Percentiles rank a stretch among this genome's conserved stretches.
Evolutionary conservation across 1,284 basidiomycete genomes (phyloP).

Genomic region (Phlebopus sp.): DNA sequence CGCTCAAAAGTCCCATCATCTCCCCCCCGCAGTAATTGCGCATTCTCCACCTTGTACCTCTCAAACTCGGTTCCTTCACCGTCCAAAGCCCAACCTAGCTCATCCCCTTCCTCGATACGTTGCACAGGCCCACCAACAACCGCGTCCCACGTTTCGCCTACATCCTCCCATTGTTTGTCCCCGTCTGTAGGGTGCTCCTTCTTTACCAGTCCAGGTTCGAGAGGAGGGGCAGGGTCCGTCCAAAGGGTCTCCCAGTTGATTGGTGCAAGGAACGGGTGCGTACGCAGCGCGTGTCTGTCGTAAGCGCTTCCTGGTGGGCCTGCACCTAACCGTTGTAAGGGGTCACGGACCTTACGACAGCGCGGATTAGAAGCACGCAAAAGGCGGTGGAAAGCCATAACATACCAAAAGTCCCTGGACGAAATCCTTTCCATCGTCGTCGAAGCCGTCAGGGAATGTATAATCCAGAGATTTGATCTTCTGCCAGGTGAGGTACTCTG

Average conservation of each 20-base stretch:
- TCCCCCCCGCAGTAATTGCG: background rate
- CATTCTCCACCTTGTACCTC: slow-evolving; percentile 21
- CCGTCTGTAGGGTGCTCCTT: slow-evolving; percentile 38
- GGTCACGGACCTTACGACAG: slow-evolving; percentile 61
- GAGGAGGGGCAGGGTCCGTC: slow-evolving; percentile 58
- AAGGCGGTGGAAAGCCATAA: slow-evolving; percentile 8
- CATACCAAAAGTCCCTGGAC: slow-evolving; percentile 63
- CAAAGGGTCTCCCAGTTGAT: slow-evolving; percentile 77
- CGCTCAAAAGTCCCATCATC: slow-evolving; percentile 17
- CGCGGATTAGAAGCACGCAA: background rate
- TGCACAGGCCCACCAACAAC: slow-evolving; percentile 21
- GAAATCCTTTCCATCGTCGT: slow-evolving; percentile 65
- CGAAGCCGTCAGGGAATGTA: slow-evolving; percentile 70
- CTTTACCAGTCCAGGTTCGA: slow-evolving; percentile 55
- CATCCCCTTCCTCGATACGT: slow-evolving; percentile 33
- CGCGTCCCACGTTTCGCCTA: slow-evolving; percentile 55
- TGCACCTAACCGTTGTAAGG: slow-evolving; percentile 66
- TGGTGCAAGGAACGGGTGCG: slow-evolving; percentile 72
- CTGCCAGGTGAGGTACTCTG: slow-evolving; percentile 82
- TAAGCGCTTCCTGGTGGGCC: slow-evolving; percentile 45
- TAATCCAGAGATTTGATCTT: slow-evolving; percentile 77
- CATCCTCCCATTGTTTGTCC: slow-evolving; percentile 45
- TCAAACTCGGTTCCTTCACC: slow-evolving; percentile 37
- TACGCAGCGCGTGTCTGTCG: slow-evolving; percentile 60
- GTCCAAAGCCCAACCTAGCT: slow-evolving; percentile 49